Evolutionary conservation across 1,139 yeast genomes (phyloP), one percentile per base, ranked within the genome.

Genomic region (Scheffersomyces parashehatae): DNA sequence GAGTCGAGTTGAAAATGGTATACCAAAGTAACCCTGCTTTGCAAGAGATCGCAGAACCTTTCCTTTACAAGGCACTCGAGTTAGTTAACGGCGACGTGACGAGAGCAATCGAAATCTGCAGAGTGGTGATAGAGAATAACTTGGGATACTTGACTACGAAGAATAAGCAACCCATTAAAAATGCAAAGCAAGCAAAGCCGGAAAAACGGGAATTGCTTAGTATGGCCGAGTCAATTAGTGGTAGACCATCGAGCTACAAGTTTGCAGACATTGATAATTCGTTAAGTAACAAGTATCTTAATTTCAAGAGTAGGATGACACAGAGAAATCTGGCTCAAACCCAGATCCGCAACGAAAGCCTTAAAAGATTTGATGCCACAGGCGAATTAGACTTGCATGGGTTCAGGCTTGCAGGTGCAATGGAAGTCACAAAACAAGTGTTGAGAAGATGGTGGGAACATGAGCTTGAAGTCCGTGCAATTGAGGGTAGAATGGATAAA

Each of bases 371-470:
- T 9, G 24, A n/a, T 35, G 35, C 12, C 1, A 54, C 56, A 0
- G 62, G 64, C 12, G 50, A 49, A 26, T 46, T 82, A 5, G 88
- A 83, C 59, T 68, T 83, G 11, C 89, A 83, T 55, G 73, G 76
- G 1, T 66, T 73, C 36, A 56, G 60, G 16, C 75, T 79, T 15
- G 55, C 67, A 0, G 70, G 67, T 20, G 85, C 87, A 0, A 47
- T 73, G n/a, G 42, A 46, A 8, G 53, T 70, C 3, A 62, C 74
- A 2, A 52, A 58, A 10, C 40, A 40, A 7, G 70, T 69, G 1
- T 56, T 81, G 5, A 39, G 51, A 1, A 56, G 56, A 4, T 83
- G 89, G 89, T 83, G 88, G 88, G 47, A 54, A 1, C 60, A 62
- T 20, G 88, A 83, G 55, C 35, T 67, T 34, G 49, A 55, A 6